A percentile compares a stretch with the other conserved stretches of the same genome.
Evolutionary conservation across 345 rosid species (phyloP).

Genomic region (Gossypium arboreum): DNA sequence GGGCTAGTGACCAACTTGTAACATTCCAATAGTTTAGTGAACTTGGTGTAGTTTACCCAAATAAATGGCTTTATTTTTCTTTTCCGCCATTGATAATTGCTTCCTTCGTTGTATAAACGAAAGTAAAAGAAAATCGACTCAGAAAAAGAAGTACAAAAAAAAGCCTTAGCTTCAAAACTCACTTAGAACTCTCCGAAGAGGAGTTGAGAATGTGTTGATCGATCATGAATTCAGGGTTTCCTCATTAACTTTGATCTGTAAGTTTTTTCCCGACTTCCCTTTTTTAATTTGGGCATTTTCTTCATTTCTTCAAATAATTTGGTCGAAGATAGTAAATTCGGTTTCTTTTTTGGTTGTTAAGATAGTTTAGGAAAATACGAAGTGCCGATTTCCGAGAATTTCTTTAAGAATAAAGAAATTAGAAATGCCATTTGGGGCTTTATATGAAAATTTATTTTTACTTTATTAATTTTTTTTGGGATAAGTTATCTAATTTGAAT

Average conservation of each 20-base stretch:
- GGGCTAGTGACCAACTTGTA: too few species aligned
- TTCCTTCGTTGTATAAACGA: not conserved
- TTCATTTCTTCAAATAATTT: not conserved
- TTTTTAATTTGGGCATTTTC: not conserved
- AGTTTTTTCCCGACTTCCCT: constrained; percentile 15
- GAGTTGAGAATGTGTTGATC: constrained; percentile 4
- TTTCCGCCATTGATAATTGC: not conserved
- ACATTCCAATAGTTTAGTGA: too few species aligned
- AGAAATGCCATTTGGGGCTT: not conserved
- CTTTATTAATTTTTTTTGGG: too few species aligned
- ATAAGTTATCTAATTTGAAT: not conserved
- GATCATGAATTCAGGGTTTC: constrained; percentile 38
- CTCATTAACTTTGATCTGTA: constrained; percentile 35
- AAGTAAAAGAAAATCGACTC: not conserved
- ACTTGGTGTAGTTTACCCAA: too few species aligned
- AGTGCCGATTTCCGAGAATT: not conserved
- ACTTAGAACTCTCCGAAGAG: not conserved
- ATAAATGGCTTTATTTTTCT: not conserved
- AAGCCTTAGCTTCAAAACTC: not conserved
- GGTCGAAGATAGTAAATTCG: not conserved
- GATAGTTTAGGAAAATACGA: not conserved
- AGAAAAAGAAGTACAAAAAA: not conserved
- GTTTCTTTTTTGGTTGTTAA: constrained; percentile 1
- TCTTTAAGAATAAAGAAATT: not conserved
- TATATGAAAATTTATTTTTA: not conserved